Percentiles rank a stretch among this genome's conserved stretches.
phyloP scores from a whole-genome alignment of 495 filamentous ascomycete genomes.

The Xylaria scruposa region DNA sequence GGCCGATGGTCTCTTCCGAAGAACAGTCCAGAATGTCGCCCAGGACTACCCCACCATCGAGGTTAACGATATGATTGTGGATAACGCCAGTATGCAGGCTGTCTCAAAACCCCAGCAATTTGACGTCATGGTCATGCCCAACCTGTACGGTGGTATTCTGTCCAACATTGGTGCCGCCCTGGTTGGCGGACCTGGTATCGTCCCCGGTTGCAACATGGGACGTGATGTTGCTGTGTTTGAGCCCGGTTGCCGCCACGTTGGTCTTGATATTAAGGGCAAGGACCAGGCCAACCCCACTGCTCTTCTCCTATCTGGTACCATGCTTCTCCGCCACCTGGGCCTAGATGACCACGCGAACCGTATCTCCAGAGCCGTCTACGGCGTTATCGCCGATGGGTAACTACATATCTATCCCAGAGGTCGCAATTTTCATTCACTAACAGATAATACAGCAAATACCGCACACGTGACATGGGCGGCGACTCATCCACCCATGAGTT shows the following conservation, averaged over 20 bases:
- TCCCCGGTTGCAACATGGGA: slow-evolving; percentile 99
- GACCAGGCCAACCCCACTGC: slow-evolving; percentile 98
- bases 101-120: slow-evolving; percentile 96
- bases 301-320: slow-evolving; percentile 90
- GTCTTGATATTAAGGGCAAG: slow-evolving; percentile 98
- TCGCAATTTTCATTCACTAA: slow-evolving; percentile 36
- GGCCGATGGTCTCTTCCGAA: slow-evolving; percentile 96
- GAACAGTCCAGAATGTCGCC: slow-evolving; percentile 90
- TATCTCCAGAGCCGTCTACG: slow-evolving; percentile 96
- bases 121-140: slow-evolving; percentile 99
- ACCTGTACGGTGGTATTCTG: slow-evolving; percentile 97
- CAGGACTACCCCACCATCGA: slow-evolving; percentile 93
- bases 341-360: slow-evolving; percentile 97
- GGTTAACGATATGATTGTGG: slow-evolving; percentile 98
- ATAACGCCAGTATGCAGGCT: slow-evolving; percentile 99
- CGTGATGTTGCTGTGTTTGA: slow-evolving; percentile 98
- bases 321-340: slow-evolving; percentile 95
- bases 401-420: slow-evolving; percentile 41
- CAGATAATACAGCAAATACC: slow-evolving; percentile 65
- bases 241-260: slow-evolving; percentile 97
- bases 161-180: slow-evolving; percentile 98
- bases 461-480: slow-evolving; percentile 96
- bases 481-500: slow-evolving; percentile 89
- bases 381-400: slow-evolving; percentile 93
- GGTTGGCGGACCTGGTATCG: slow-evolving; percentile 96